Evolutionary conservation across 2,329 filamentous ascomycete species (phyloP).

Genomic region (Colletotrichum sp.): DNA sequence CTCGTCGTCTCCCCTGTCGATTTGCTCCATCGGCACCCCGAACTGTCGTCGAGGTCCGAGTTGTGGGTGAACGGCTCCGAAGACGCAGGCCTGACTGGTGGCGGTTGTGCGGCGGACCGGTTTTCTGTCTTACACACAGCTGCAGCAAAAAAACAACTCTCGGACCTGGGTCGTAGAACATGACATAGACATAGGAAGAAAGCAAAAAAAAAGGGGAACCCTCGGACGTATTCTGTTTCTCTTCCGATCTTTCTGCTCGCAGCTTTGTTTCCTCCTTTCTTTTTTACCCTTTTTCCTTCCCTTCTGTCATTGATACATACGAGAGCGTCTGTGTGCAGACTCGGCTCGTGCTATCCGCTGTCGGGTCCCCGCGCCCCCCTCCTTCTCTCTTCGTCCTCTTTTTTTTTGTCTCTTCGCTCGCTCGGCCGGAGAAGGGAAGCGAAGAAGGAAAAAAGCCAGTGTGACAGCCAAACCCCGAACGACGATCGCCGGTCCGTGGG

Average conservation of each 20-base stretch:
- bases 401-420: neutral
- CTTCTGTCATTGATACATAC: neutral
- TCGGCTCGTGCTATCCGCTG: neutral
- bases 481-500: slow-evolving; percentile 14
- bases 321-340: neutral
- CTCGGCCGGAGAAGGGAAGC: neutral
- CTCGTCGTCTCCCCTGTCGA: neutral
- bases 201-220: neutral
- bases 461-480: neutral
- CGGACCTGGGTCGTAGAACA: neutral
- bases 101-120: neutral
- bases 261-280: neutral
- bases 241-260: neutral
- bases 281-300: neutral
- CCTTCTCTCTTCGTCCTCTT: neutral
- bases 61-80: neutral
- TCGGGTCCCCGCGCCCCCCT: neutral
- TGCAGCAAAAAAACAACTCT: neutral
- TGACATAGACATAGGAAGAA: neutral
- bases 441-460: neutral
- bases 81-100: neutral
- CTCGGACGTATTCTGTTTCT: neutral
- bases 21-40: neutral
- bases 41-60: neutral
- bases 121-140: neutral